Percentiles rank a stretch among this genome's conserved stretches.
phyloP scores from a whole-genome alignment of 1,284 basidiomycete species.

The Leccinum ambiguum region DNA sequence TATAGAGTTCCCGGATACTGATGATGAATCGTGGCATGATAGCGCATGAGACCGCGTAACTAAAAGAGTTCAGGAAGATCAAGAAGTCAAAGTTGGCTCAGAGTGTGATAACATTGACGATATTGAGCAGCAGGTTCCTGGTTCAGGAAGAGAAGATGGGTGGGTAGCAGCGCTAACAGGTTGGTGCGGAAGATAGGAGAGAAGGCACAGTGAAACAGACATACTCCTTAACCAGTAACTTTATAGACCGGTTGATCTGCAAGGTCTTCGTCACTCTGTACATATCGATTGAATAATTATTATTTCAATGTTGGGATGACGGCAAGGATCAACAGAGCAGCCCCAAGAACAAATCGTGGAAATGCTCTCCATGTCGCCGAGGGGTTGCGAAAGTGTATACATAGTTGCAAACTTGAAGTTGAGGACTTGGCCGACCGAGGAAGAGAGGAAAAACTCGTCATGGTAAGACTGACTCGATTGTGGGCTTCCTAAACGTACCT shows the following conservation, averaged over 20 bases:
- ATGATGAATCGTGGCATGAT: conserved; percentile 1
- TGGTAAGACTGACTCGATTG: not conserved
- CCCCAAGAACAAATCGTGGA: not conserved
- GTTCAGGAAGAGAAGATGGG: not conserved
- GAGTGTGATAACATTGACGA: not conserved
- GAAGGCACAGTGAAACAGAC: not conserved
- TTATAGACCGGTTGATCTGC: not conserved
- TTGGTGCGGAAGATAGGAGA: not conserved
- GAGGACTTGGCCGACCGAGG: not conserved
- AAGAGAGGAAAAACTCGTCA: not conserved
- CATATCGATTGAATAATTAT: not conserved
- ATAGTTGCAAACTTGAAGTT: not conserved
- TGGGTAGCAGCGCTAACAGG: not conserved
- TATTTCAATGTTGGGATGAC: not conserved
- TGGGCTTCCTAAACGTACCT: not conserved
- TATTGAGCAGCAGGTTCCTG: not conserved
- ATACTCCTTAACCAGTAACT: not conserved
- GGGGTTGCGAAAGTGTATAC: not conserved
- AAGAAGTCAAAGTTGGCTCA: not conserved
- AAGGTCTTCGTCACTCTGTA: not conserved
- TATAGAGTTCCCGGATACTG: not conserved
- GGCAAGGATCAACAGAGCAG: not conserved
- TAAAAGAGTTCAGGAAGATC: not conserved
- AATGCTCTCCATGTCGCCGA: not conserved
- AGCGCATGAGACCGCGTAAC: not conserved